Base-by-base conservation (phyloP, 805 yeast genomes). In the Ogataea nitratoaversa region DNA sequence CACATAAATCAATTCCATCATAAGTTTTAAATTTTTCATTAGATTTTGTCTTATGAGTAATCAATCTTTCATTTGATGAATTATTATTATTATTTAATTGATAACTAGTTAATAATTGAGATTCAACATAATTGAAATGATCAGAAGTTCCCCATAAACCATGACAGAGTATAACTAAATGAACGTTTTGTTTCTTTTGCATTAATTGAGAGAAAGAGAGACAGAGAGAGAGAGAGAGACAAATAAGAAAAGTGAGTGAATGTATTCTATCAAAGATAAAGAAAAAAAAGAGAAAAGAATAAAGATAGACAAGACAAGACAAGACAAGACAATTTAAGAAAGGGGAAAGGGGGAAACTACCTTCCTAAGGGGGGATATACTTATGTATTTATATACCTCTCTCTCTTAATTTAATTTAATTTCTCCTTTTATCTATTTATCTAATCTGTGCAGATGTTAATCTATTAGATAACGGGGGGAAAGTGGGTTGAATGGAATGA, bases 1-100 rank as follows among this genome's bases (percentile, higher is more conserved):
- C 95, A 54, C 93, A 86, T 20, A 86, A 78, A 49, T 87, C 95
- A 18, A 87, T 78, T 2, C 96, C 96, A 55, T 88, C 96, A 51
- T 86, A 82, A 2, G 95, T 88, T 53, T 76, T 74, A 56, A 78
- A 84, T 6, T 90, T 91, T 40, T 77, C 72, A 53, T 82, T 84
- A 16, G 82, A 68, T 23, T 70, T 71, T 0, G 87, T 70, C 33
- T 72, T 67, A 51, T 78, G 74, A 18, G 77, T 71, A 3, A 72
- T 57, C 1, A 65, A 42, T 33, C 48, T 54, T 23, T 56, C 62
- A 25, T 55, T 58, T 22, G 25, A 22, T 8, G 25, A 22, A 4
- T 34, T 23, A 14, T 32, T 25, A 12, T 43, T 34, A 44, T 50
- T 16, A 51, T 37, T 2, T 57, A 44, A 57, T 3, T 55, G 53